These are phyloP conservation scores for Piper longum DNA, from an alignment of 164 flowering plant genomes.

Conservation along the genomic window DNA sequence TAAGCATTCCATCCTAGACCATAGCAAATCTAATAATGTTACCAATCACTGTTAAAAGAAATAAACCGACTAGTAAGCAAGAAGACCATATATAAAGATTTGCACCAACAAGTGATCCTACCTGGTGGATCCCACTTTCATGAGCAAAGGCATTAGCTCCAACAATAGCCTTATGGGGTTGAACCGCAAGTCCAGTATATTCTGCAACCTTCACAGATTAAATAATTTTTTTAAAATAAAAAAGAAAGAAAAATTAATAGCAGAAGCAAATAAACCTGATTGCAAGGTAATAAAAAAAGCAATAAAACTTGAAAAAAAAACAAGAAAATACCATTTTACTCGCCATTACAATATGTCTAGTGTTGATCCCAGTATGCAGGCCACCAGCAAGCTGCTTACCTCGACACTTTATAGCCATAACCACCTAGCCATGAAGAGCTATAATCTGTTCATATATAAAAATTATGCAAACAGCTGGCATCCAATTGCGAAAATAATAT, in stretches of 20 bases:
- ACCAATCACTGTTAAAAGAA: not conserved
- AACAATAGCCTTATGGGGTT: conserved; percentile 97
- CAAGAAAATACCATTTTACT: conserved; percentile 76
- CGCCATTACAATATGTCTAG: conserved; percentile 55
- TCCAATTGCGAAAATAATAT: too few species aligned
- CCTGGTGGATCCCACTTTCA: conserved; percentile 99
- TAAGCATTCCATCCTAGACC: conserved; percentile 93
- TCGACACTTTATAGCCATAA: conserved; percentile 75
- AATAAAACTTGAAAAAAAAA: not conserved
- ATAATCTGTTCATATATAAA: not conserved
- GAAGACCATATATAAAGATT: not conserved
- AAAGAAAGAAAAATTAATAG: conserved; percentile 1
- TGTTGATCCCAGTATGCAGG: conserved; percentile 66
- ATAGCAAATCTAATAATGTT: not conserved
- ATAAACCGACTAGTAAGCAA: too few species aligned
- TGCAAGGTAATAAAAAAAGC: not conserved
- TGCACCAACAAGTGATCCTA: conserved; percentile 7
- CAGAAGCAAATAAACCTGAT: not conserved
- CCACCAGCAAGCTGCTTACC: conserved; percentile 65
- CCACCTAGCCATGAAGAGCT: conserved; percentile 37
- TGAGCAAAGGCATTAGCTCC: conserved; percentile 99
- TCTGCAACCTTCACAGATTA: conserved; percentile 50
- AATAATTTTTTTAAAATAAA: conserved; percentile 1
- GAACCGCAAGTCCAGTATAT: conserved; percentile 63
- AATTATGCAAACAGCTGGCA: not conserved